Evolutionary conservation across 23 red algal species (phyloP), one percentile per base, ranked within the genome.

Genomic region (Rhodosorus marinus): DNA sequence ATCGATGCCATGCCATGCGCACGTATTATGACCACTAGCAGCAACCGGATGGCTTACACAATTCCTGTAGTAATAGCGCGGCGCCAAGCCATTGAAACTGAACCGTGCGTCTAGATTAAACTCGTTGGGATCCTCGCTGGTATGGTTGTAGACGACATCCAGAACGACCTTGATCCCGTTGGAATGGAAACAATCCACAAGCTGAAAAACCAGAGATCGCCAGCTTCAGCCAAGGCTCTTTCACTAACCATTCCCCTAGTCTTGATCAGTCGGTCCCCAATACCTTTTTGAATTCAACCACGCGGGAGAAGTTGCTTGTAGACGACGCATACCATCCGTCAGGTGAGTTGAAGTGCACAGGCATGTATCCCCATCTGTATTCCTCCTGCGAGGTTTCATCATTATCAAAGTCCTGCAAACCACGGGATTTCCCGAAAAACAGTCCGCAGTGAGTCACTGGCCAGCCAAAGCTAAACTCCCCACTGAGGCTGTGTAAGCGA

Each of bases 131-230:
- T 77, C 87, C 24, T 94, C 87, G 0, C 77, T 79, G 6, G 87
- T 94, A 42, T 94, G 87, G 51, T 94, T 94, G 35, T 78, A 83
- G 2, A 94, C 87, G 2, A 94, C 77, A 19, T 94, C 87, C 66
- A 94, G 64, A 25, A 94, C 70, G 0, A 94, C 73, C 24, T 78
- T 62, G 53, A 94, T 24, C n/a, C 75, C 87, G 20, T 67, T 75
- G 25, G 33, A 46, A 35, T 94, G 87, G 0, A 76, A 38, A 14
- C 66, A 64, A 33, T 43, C 49, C 8, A 94, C 77, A 3, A 94
- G 59, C 24, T 53, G 26, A n/a, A n/a, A n/a, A n/a, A n/a, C n/a
- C n/a, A n/a, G n/a, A n/a, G n/a, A n/a, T n/a, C n/a, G n/a, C n/a
- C n/a, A n/a, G n/a, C n/a, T n/a, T n/a, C n/a, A n/a, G n/a, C n/a